A percentile compares a stretch with the other conserved stretches of the same genome.
phyloP scores from a whole-genome alignment of 345 rosid species.

The Pugionium dolabratum region DNA sequence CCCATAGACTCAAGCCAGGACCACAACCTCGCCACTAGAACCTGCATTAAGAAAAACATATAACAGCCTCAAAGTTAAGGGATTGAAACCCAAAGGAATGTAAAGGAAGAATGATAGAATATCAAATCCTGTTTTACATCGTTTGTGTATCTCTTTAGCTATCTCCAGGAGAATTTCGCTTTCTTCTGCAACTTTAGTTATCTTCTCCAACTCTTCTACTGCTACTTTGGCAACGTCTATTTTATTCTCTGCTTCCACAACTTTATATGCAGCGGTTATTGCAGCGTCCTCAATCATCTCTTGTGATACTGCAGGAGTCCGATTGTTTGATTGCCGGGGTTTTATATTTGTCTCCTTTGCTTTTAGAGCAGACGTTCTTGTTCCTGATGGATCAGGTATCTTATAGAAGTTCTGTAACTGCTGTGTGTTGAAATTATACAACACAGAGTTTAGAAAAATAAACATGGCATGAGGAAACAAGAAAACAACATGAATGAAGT shows the following conservation, averaged over 20 bases:
- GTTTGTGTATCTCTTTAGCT: slow-evolving; percentile 46
- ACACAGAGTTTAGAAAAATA: not conserved
- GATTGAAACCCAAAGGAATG: not conserved
- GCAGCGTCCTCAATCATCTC: slow-evolving; percentile 65
- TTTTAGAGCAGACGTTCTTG: slow-evolving; percentile 45
- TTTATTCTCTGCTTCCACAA: slow-evolving; percentile 88
- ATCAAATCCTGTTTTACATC: slow-evolving; percentile 43
- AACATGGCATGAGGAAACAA: slow-evolving; percentile 8
- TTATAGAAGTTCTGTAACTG: slow-evolving; percentile 66
- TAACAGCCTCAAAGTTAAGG: not conserved
- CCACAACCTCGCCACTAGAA: slow-evolving; percentile 48
- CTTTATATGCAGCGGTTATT: slow-evolving; percentile 58
- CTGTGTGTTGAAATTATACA: slow-evolving; percentile 24
- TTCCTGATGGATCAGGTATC: slow-evolving; percentile 44
- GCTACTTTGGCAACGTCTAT: slow-evolving; percentile 64
- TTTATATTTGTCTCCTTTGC: slow-evolving; percentile 41
- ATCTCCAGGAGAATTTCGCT: slow-evolving; percentile 22
- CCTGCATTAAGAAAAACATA: slow-evolving; percentile 44
- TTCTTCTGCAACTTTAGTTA: slow-evolving; percentile 44
- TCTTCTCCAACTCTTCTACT: slow-evolving; percentile 71
- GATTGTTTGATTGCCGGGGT: slow-evolving; percentile 42
- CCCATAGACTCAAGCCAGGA: slow-evolving; percentile 39
- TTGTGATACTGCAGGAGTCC: slow-evolving; percentile 21
- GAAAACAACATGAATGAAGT: too few species aligned
- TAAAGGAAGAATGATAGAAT: not conserved